These are phyloP conservation scores for Fusarium dimerum DNA, from an alignment of 2,329 filamentous ascomycete species.

Conservation along the genomic window DNA sequence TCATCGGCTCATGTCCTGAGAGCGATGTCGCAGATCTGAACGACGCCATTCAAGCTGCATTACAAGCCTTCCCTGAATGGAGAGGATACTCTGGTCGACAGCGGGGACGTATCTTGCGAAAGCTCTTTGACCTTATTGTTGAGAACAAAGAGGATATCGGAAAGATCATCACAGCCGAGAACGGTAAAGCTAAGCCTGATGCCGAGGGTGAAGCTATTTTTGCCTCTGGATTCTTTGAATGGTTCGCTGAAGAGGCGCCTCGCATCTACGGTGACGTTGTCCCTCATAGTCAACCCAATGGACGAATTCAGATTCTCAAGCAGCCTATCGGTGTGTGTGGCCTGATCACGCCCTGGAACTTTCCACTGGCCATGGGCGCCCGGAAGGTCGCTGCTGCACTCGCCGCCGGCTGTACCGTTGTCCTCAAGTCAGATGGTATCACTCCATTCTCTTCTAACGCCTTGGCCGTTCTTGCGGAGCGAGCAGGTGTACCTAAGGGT, in stretches of 20 bases:
- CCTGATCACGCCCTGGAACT: slow-evolving; percentile 53
- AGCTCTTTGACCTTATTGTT: slow-evolving; percentile 65
- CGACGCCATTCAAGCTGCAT: slow-evolving; percentile 67
- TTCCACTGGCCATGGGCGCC: slow-evolving; percentile 53
- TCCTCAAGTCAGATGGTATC: slow-evolving; percentile 82
- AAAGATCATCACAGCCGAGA: slow-evolving; percentile 68
- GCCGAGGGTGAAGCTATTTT: slow-evolving; percentile 58
- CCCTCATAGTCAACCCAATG: slow-evolving; percentile 57
- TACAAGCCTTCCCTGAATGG: slow-evolving; percentile 55
- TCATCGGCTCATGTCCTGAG: slow-evolving; percentile 71
- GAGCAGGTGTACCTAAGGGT: slow-evolving; percentile 58
- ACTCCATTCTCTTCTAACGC: slow-evolving; percentile 86
- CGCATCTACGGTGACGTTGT: slow-evolving; percentile 60
- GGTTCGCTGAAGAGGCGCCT: slow-evolving; percentile 54
- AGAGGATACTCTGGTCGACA: slow-evolving; percentile 59
- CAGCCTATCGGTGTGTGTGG: slow-evolving; percentile 35
- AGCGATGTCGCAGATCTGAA: slow-evolving; percentile 68
- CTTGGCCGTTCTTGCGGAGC: slow-evolving; percentile 75
- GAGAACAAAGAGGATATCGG: slow-evolving; percentile 66
- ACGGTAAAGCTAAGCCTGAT: slow-evolving; percentile 67
- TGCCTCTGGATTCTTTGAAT: slow-evolving; percentile 60
- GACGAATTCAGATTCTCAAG: slow-evolving; percentile 64
- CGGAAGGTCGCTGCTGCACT: slow-evolving; percentile 52
- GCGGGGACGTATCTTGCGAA: slow-evolving; percentile 59
- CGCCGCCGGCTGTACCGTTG: slow-evolving; percentile 74